A percentile compares a stretch with the other conserved stretches of the same genome.
Evolutionary conservation across 352 stramenopile species (phyloP).

Genomic region (Pythium angustatum): DNA sequence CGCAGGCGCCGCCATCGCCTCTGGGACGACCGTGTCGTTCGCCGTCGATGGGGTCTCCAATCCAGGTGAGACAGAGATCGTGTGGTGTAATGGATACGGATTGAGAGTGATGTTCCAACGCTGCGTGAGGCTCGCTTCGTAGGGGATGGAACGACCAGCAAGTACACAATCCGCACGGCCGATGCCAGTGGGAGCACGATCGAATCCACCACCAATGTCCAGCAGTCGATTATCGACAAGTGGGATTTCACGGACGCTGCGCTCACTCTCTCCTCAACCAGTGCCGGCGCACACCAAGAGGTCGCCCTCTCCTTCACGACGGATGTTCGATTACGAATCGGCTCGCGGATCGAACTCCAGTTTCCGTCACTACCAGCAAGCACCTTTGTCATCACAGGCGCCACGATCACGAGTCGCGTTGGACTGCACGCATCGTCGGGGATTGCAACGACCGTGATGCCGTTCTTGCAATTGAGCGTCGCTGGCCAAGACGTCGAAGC

Average conservation of each 20-base stretch:
- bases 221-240: slow-evolving; percentile 34
- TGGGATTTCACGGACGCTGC: slow-evolving; percentile 30
- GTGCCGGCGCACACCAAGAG: slow-evolving; percentile 35
- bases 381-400: slow-evolving; percentile 36
- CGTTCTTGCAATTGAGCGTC: slow-evolving; percentile 42
- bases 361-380: slow-evolving; percentile 46
- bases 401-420: slow-evolving; percentile 23
- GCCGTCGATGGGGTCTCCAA: slow-evolving; percentile 55
- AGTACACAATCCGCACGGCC: slow-evolving; percentile 45
- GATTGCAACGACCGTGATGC: slow-evolving; percentile 29
- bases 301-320: slow-evolving; percentile 52
- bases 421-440: slow-evolving; percentile 38
- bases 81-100: neutral
- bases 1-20: slow-evolving; percentile 13
- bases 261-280: slow-evolving; percentile 31
- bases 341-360: slow-evolving; percentile 43
- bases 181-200: slow-evolving; percentile 31
- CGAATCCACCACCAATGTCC: slow-evolving; percentile 38
- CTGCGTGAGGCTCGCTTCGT: too few relatives aligned
- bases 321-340: slow-evolving; percentile 37
- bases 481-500: slow-evolving; percentile 33
- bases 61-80: slow-evolving; percentile 48
- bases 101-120: too few relatives aligned
- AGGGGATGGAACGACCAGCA: slow-evolving; percentile 45
- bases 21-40: slow-evolving; percentile 41